Percentiles rank a stretch among this genome's conserved stretches.
Conservation (phyloP, 2,329 filamentous ascomycete species). For the Sphaerulina vaccinii region DNA sequence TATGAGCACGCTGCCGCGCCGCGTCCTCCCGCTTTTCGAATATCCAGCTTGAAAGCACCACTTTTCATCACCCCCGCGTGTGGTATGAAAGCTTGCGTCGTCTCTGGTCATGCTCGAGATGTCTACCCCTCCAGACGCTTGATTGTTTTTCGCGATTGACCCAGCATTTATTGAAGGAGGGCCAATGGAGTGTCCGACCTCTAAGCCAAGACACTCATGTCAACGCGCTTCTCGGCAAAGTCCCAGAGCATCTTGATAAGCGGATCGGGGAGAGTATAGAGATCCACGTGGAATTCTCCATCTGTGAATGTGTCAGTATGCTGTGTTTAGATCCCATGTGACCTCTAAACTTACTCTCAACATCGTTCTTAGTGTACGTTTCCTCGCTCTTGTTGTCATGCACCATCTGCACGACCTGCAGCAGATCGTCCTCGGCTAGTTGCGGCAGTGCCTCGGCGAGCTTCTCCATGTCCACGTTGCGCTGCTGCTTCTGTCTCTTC, state of each 20-base stretch:
- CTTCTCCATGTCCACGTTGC: constrained; percentile 85
- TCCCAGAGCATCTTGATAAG: constrained; percentile 96
- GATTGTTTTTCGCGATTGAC: no score
- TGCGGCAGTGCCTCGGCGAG: constrained; percentile 87
- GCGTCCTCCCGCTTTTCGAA: not conserved
- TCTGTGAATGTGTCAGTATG: constrained; percentile 51
- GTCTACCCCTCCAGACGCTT: no score
- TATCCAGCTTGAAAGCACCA: no score
- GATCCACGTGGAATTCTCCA: constrained; percentile 96
- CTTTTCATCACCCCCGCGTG: no score
- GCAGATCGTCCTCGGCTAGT: constrained; percentile 85
- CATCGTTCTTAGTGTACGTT: constrained; percentile 95
- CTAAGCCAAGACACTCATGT: constrained; percentile 34
- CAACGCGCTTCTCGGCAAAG: constrained; percentile 55
- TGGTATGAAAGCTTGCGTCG: no score
- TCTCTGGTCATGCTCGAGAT: no score
- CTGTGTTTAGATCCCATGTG: not conserved
- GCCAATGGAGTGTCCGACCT: no score
- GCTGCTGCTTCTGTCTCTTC: constrained; percentile 60
- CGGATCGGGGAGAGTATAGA: constrained; percentile 91
- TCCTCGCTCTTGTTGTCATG: constrained; percentile 94
- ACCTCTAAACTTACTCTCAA: constrained; percentile 65
- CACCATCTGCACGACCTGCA: constrained; percentile 95
- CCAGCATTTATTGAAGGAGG: no score
- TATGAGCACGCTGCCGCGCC: not conserved